These are phyloP conservation scores for Rhizopogon roseolus DNA, from an alignment of 768 basidiomycete genomes.

Conservation along the genomic window DNA sequence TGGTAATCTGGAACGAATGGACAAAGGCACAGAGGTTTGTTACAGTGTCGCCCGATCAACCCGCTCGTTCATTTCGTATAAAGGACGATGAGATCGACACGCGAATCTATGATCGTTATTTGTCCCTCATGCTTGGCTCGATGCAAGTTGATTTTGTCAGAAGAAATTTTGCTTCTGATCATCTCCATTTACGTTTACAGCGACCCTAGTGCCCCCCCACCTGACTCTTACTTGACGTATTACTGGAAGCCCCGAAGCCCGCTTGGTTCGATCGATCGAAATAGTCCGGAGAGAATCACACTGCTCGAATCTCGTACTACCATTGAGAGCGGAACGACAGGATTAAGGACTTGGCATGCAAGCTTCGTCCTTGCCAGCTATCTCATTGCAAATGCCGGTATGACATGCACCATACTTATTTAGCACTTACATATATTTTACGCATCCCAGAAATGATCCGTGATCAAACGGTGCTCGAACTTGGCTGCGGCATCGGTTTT, in stretches of 20 bases:
- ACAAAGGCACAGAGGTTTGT: slow-evolving; percentile 39
- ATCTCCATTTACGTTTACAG: background rate
- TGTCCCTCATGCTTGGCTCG: slow-evolving; percentile 39
- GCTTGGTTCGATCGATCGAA: background rate
- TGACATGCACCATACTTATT: background rate
- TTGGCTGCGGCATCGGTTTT: slow-evolving; percentile 77
- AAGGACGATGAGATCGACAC: slow-evolving; percentile 62
- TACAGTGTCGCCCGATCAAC: background rate
- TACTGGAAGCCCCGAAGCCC: slow-evolving; percentile 41
- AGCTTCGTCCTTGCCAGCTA: slow-evolving; percentile 63
- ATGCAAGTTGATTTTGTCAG: slow-evolving; percentile 7
- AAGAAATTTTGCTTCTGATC: background rate
- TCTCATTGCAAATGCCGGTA: slow-evolving; percentile 55
- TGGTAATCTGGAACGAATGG: slow-evolving; percentile 42
- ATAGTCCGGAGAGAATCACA: slow-evolving; percentile 42
- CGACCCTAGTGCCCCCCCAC: slow-evolving; percentile 23
- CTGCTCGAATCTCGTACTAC: slow-evolving; percentile 69
- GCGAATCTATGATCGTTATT: slow-evolving; percentile 58
- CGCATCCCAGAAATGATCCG: slow-evolving; percentile 34
- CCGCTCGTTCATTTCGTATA: slow-evolving; percentile 6
- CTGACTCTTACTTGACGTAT: slow-evolving; percentile 58
- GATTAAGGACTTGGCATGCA: slow-evolving; percentile 75
- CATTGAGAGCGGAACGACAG: slow-evolving; percentile 75
- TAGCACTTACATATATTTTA: background rate
- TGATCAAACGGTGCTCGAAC: slow-evolving; percentile 54